phyloP scores from a whole-genome alignment of 1,139 yeast genomes.

The Chernovozyma sophiae-reginae region DNA sequence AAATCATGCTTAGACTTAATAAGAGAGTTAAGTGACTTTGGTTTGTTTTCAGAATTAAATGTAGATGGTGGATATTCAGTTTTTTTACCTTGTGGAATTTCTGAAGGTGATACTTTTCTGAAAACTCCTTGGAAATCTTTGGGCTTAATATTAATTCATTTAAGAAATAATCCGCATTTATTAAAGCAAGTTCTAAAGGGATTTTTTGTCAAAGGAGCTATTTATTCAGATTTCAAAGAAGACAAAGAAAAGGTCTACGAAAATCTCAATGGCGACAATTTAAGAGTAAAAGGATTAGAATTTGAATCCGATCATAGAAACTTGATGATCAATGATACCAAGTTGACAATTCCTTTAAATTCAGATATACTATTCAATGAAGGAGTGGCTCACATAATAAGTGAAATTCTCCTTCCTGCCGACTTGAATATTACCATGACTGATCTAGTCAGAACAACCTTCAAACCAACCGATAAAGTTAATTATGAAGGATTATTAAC shows the following conservation, averaged over 20 bases:
- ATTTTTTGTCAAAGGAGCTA: slow-evolving; percentile 55
- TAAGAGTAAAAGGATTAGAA: slow-evolving; percentile 17
- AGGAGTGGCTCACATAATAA: slow-evolving; percentile 80
- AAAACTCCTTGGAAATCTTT: slow-evolving; percentile 60
- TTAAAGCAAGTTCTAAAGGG: slow-evolving; percentile 52
- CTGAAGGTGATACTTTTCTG: background rate
- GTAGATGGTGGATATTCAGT: slow-evolving; percentile 68
- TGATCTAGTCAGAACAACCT: slow-evolving; percentile 50
- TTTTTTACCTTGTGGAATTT: slow-evolving; percentile 68
- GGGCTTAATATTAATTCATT: slow-evolving; percentile 58
- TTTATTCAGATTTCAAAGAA: slow-evolving; percentile 60
- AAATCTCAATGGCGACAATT: slow-evolving; percentile 37
- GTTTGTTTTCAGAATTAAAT: slow-evolving; percentile 38
- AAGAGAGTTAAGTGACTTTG: slow-evolving; percentile 27
- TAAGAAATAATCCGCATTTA: slow-evolving; percentile 49
- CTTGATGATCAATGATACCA: slow-evolving; percentile 24
- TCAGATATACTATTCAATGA: slow-evolving; percentile 73
- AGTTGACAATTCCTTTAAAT: slow-evolving; percentile 34
- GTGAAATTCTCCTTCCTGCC: slow-evolving; percentile 54
- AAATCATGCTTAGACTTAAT: slow-evolving; percentile 35
- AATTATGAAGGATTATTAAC: slow-evolving; percentile 50
- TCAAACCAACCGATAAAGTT: slow-evolving; percentile 25
- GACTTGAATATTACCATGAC: slow-evolving; percentile 49
- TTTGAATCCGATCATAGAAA: slow-evolving; percentile 19
- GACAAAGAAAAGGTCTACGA: slow-evolving; percentile 16